Conservation (phyloP, 768 basidiomycete genomes). For the Termitomyces sp. region DNA sequence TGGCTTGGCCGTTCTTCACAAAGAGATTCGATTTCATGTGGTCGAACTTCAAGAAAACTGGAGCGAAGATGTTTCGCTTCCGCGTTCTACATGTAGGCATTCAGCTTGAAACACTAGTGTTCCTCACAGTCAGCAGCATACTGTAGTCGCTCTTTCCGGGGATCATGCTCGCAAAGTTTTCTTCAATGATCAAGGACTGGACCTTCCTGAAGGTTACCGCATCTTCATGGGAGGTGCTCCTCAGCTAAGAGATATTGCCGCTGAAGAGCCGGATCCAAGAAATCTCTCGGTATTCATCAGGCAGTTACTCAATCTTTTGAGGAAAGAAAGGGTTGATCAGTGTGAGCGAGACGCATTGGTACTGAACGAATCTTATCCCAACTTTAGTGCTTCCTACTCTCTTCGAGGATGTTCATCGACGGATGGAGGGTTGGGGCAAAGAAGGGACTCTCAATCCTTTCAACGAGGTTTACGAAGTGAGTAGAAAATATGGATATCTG, state of each 20-base stretch:
- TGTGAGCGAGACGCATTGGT: not conserved
- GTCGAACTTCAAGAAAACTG: slow-evolving; percentile 18
- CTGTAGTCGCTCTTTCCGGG: slow-evolving; percentile 18
- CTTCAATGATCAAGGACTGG: slow-evolving; percentile 17
- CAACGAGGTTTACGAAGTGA: slow-evolving; percentile 14
- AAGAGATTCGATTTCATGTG: slow-evolving; percentile 24
- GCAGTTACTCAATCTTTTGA: slow-evolving; percentile 4
- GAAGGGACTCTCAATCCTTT: slow-evolving; percentile 14
- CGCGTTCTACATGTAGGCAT: slow-evolving; percentile 20
- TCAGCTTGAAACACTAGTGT: not conserved
- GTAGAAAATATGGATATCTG: not conserved
- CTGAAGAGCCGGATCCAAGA: not conserved
- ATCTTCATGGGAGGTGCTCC: slow-evolving; percentile 17
- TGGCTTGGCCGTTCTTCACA: slow-evolving; percentile 27
- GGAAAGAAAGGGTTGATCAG: slow-evolving; percentile 7
- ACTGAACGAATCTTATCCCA: not conserved
- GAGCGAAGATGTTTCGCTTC: slow-evolving; percentile 22
- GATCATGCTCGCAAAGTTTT: slow-evolving; percentile 17
- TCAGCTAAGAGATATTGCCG: slow-evolving; percentile 15
- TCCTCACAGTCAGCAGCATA: slow-evolving; percentile 10
- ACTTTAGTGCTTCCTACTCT: slow-evolving; percentile 11
- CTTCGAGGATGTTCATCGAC: slow-evolving; percentile 12
- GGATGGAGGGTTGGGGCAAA: slow-evolving; percentile 11
- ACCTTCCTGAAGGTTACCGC: slow-evolving; percentile 18
- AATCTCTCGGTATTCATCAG: slow-evolving; percentile 1